Evolutionary conservation across 164 flowering plant species (phyloP).

Genomic region (Aristolochia californica): DNA sequence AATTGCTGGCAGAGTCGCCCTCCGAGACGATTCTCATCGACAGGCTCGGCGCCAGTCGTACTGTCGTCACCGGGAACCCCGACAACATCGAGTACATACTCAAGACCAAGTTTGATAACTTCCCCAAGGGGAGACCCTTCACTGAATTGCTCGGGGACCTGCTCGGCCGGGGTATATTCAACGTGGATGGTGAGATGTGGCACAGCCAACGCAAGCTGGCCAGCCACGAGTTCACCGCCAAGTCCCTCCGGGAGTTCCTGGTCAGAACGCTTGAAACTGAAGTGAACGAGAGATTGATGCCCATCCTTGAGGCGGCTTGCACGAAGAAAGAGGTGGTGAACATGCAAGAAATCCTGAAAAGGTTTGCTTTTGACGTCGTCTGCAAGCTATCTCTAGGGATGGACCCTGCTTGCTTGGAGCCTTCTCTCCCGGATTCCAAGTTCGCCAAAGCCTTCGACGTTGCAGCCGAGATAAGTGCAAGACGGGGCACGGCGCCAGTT

Average conservation of each 20-base stretch:
- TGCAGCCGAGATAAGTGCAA: constrained; percentile 45
- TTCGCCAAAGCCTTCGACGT: constrained; percentile 39
- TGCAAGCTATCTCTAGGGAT: constrained; percentile 47
- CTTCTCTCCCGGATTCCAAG: constrained; percentile 18
- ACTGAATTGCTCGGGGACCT: constrained; percentile 58
- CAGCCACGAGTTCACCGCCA: constrained; percentile 49
- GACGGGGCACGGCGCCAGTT: constrained; percentile 36
- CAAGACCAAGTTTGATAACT: constrained; percentile 49
- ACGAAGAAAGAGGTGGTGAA: constrained; percentile 17
- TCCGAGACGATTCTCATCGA: constrained; percentile 36
- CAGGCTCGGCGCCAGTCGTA: constrained; percentile 42
- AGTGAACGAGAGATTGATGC: constrained; percentile 32
- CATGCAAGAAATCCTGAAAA: constrained; percentile 29
- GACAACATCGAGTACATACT: constrained; percentile 56
- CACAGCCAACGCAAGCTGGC: constrained; percentile 43
- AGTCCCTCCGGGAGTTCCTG: constrained; percentile 33
- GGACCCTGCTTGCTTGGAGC: constrained; percentile 38
- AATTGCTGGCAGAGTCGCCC: constrained; percentile 39
- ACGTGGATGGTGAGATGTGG: constrained; percentile 64
- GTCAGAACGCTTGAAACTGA: constrained; percentile 29
- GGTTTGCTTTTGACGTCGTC: constrained; percentile 45
- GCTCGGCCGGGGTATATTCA: constrained; percentile 65
- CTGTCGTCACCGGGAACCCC: constrained; percentile 59
- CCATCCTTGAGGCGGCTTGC: constrained; percentile 31
- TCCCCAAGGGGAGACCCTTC: constrained; percentile 62